A percentile compares a stretch with the other conserved stretches of the same genome.
Evolutionary conservation across 768 basidiomycete species (phyloP).

Genomic region (Coprinopsis strossmayeri): DNA sequence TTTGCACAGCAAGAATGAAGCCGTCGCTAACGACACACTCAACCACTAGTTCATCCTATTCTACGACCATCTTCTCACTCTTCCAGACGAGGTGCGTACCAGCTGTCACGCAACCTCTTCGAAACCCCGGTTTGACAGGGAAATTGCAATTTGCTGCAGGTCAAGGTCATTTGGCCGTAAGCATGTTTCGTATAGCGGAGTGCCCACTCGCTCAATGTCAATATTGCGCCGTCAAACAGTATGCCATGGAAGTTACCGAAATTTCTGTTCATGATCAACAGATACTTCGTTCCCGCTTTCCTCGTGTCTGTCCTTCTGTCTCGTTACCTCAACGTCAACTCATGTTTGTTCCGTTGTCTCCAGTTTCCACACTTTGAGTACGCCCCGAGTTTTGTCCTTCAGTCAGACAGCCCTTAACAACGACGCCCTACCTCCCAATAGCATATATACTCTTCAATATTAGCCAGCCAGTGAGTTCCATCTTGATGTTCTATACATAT

Average conservation of each 20-base stretch:
- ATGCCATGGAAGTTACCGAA: conserved; percentile 23
- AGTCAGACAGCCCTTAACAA: too few species aligned
- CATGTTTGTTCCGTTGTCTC: background rate
- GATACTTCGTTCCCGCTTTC: conserved; percentile 22
- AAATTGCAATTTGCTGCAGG: background rate
- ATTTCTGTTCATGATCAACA: conserved; percentile 21
- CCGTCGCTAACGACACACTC: too few species aligned
- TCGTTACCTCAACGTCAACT: background rate
- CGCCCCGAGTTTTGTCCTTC: background rate
- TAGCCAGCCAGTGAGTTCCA: background rate
- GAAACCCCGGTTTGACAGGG: too few species aligned
- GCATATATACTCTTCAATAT: background rate
- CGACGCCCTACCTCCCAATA: too few species aligned
- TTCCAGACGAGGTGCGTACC: background rate
- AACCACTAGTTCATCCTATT: background rate
- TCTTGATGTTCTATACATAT: too few species aligned
- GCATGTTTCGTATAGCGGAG: too few species aligned
- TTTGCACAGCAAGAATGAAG: too few species aligned
- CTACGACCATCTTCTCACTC: conserved; percentile 1
- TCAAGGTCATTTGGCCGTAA: conserved; percentile 1
- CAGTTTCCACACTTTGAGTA: conserved; percentile 1
- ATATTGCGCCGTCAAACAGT: conserved; percentile 10
- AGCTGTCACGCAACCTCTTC: background rate
- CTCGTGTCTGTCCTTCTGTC: conserved; percentile 18
- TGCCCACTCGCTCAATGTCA: too few species aligned